phyloP scores from a whole-genome alignment of 768 basidiomycete genomes.

The Coprinopsis marcescibilis region DNA sequence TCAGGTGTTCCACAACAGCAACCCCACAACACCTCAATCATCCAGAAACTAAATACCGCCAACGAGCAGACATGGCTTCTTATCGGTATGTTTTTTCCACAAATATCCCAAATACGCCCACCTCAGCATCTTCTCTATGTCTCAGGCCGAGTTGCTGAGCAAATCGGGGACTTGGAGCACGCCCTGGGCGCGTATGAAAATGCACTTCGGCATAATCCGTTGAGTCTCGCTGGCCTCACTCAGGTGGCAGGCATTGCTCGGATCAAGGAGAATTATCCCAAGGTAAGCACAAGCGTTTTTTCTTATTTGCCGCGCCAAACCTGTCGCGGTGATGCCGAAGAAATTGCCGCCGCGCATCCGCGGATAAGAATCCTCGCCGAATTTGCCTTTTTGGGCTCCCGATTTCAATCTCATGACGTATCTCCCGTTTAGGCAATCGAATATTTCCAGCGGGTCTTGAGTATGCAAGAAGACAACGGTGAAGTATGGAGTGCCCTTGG shows the following conservation, averaged over 20 bases:
- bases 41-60: constrained; percentile 75
- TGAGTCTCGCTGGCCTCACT: constrained; percentile 83
- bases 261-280: constrained; percentile 96
- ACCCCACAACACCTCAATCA: constrained; percentile 38
- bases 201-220: constrained; percentile 91
- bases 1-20: constrained; percentile 27
- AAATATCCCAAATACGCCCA: not conserved
- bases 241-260: constrained; percentile 95
- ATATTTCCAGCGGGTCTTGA: constrained; percentile 90
- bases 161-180: constrained; percentile 90
- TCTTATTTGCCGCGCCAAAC: constrained; percentile 19
- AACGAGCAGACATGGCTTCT: constrained; percentile 96
- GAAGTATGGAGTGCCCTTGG: constrained; percentile 98
- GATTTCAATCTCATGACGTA: constrained; percentile 36
- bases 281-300: constrained; percentile 52
- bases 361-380: constrained; percentile 27
- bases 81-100: constrained; percentile 55
- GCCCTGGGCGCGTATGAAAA: constrained; percentile 92
- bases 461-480: constrained; percentile 91
- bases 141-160: constrained; percentile 89
- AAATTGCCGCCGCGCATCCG: constrained; percentile 26
- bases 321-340: constrained; percentile 19
- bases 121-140: constrained; percentile 15
- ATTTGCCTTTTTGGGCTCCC: constrained; percentile 24
- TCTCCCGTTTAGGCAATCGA: constrained; percentile 75